Conservation (phyloP, 306 rosid species). For the Dryas alaskensis region DNA sequence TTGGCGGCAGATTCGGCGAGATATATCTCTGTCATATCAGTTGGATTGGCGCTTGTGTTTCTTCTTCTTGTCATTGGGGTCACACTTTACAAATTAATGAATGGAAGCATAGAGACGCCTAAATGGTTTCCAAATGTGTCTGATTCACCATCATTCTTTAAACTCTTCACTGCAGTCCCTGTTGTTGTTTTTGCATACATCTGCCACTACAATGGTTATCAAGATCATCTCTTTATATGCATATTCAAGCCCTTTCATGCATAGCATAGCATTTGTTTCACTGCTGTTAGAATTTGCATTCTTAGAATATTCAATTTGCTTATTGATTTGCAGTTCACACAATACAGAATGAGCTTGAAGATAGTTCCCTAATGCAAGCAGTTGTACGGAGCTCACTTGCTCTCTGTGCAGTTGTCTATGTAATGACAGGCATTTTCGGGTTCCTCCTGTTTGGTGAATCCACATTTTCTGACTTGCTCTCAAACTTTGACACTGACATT, state of each 20-base stretch:
- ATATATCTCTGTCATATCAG: constrained; percentile 36
- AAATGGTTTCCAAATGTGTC: constrained; percentile 30
- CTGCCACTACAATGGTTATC: constrained; percentile 48
- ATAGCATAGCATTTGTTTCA: background rate
- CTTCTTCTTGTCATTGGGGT: constrained; percentile 37
- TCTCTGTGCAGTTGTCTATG: constrained; percentile 34
- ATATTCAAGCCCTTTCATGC: background rate
- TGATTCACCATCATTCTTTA: constrained; percentile 34
- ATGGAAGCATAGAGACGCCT: constrained; percentile 36
- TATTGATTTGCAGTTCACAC: constrained; percentile 37
- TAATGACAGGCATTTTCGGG: constrained; percentile 42
- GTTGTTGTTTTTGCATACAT: constrained; percentile 39
- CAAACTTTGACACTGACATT: constrained; percentile 41
- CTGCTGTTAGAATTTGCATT: background rate
- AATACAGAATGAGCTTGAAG: constrained; percentile 40
- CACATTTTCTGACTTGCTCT: constrained; percentile 37
- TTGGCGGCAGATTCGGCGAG: constrained; percentile 39
- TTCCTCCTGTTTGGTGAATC: constrained; percentile 42
- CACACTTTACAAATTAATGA: constrained; percentile 26
- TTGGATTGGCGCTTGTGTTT: constrained; percentile 42
- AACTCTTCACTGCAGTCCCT: constrained; percentile 37
- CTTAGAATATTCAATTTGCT: background rate
- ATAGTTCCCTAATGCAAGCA: constrained; percentile 21
- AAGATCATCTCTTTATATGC: background rate
- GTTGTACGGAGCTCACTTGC: constrained; percentile 34